phyloP scores from a whole-genome alignment of 805 yeast species.

The Teunomyces cretensis region DNA sequence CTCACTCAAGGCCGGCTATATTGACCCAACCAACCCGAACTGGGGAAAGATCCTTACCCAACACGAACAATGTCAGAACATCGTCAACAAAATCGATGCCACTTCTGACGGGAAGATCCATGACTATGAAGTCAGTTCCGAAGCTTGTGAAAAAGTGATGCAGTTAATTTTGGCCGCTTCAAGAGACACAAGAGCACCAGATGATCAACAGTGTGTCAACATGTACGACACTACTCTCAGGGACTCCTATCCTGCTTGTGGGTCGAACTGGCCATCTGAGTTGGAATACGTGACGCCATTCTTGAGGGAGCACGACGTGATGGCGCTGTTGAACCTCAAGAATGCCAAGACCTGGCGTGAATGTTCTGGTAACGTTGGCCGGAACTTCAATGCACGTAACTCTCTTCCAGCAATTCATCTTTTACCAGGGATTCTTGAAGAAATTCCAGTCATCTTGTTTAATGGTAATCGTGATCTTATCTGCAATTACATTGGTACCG shows the following conservation, averaged over 20 bases:
- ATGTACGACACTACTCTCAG: constrained; percentile 75
- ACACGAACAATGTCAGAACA: constrained; percentile 62
- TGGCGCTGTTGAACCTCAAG: constrained; percentile 50
- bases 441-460: constrained; percentile 67
- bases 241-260: constrained; percentile 84
- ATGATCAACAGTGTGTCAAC: constrained; percentile 64
- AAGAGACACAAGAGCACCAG: constrained; percentile 15
- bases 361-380: constrained; percentile 64
- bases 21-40: constrained; percentile 40
- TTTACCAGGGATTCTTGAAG: constrained; percentile 62
- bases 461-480: constrained; percentile 88
- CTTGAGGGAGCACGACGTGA: constrained; percentile 47
- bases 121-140: constrained; percentile 24
- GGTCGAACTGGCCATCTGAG: constrained; percentile 87
- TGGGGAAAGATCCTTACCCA: constrained; percentile 44
- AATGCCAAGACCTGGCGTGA: constrained; percentile 64
- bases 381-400: constrained; percentile 47
- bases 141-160: constrained; percentile 51
- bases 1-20: constrained; percentile 56
- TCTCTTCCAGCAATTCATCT: constrained; percentile 63
- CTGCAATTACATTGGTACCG: constrained; percentile 80
- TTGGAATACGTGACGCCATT: constrained; percentile 50
- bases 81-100: constrained; percentile 32
- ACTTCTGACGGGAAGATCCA: constrained; percentile 15
- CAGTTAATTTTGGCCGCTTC: constrained; percentile 32